Evolutionary conservation across 495 filamentous ascomycete genomes (phyloP).

Genomic region (Daldinia grandis): DNA sequence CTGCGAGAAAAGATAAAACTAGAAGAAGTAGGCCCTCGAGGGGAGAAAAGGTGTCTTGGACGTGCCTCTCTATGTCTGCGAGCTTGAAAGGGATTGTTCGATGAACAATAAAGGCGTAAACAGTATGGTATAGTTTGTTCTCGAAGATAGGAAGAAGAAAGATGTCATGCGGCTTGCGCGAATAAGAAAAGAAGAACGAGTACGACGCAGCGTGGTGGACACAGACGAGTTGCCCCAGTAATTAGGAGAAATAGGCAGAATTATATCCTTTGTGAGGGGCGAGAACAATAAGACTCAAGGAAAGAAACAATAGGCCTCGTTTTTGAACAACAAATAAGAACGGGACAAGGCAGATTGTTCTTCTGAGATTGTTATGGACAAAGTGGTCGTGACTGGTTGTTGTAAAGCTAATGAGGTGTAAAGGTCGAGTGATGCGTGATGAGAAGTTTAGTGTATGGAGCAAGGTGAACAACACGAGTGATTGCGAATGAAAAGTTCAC

Average conservation of each 20-base stretch:
- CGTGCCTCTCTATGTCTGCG: constrained; percentile 3
- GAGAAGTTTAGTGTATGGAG: background rate
- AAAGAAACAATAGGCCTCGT: constrained; percentile 33
- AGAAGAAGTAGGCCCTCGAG: constrained; percentile 8
- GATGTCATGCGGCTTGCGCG: constrained; percentile 10
- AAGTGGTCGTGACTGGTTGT: constrained; percentile 18
- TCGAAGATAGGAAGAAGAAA: constrained; percentile 10
- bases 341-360: constrained; percentile 16
- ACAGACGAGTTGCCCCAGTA: background rate
- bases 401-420: constrained; percentile 11
- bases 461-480: background rate
- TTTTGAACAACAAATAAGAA: constrained; percentile 30
- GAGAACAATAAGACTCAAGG: constrained; percentile 6
- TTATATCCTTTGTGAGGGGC: constrained; percentile 37
- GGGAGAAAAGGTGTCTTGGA: constrained; percentile 2
- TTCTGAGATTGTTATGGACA: constrained; percentile 15
- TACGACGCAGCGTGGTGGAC: constrained; percentile 8
- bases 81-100: constrained; percentile 3
- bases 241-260: constrained; percentile 32
- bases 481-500: background rate
- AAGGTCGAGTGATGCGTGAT: background rate
- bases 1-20: constrained; percentile 26
- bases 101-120: constrained; percentile 1
- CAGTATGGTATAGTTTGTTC: constrained; percentile 3
- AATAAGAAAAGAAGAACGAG: constrained; percentile 16